A percentile compares a stretch with the other conserved stretches of the same genome.
These are phyloP conservation scores for Beauveria scarabaeidicola DNA, from an alignment of 2,329 filamentous ascomycete genomes.

Conservation along the genomic window DNA sequence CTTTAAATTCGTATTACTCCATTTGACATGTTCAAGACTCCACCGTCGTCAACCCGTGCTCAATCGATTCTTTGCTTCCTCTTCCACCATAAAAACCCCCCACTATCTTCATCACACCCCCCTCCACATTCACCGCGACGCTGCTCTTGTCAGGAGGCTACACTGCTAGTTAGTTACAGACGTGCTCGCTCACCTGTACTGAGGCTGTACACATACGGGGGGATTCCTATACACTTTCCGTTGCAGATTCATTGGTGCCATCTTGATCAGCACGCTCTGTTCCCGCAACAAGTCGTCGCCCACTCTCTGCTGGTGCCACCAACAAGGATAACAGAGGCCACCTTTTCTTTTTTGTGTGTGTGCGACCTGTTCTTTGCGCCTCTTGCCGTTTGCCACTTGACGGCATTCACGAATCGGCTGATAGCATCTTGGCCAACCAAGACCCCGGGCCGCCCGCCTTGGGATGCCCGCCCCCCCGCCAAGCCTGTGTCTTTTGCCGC, in stretches of 20 bases:
- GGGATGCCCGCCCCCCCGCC: neutral
- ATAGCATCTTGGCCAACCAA: neutral
- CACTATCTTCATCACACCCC: neutral
- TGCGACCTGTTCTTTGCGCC: neutral
- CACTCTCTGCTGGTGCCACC: neutral
- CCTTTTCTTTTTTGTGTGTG: neutral
- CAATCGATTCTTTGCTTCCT: neutral
- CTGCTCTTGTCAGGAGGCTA: constrained; percentile 8
- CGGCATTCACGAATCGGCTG: constrained; percentile 6
- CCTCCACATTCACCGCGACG: constrained; percentile 1
- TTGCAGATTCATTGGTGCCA: constrained; percentile 2
- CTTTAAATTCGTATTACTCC: neutral
- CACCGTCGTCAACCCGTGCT: neutral
- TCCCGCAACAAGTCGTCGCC: too few relatives aligned
- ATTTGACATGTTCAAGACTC: neutral
- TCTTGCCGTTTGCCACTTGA: neutral
- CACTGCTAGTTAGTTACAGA: too few relatives aligned
- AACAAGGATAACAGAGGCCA: neutral
- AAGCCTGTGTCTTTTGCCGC: constrained; percentile 5
- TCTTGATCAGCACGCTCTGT: neutral
- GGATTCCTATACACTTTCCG: neutral
- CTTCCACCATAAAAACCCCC: neutral
- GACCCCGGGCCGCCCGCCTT: neutral
- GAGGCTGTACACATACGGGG: neutral
- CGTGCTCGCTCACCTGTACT: neutral